A percentile compares a stretch with the other conserved stretches of the same genome.
These are phyloP conservation scores for Phytophthora pinifolia DNA, from an alignment of 352 stramenopile genomes.

Conservation along the genomic window DNA sequence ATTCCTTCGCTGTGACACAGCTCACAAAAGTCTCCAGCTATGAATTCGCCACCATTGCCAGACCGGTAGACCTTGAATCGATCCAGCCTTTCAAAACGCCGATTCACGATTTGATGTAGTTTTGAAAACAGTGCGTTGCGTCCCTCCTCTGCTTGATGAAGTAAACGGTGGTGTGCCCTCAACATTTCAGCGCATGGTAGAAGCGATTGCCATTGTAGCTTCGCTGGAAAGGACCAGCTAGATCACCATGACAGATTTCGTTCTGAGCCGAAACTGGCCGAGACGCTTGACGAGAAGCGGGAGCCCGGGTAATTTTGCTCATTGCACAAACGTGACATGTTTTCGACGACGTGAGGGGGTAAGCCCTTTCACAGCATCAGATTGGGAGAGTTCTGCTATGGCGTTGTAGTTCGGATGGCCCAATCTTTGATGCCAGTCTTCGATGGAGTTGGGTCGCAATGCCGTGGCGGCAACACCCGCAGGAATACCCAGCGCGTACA, in stretches of 20 bases:
- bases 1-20: background rate
- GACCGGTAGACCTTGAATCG: background rate
- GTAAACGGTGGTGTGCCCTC: slow-evolving; percentile 5
- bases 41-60: slow-evolving; percentile 12
- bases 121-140: background rate
- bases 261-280: too few relatives aligned
- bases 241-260: too few relatives aligned
- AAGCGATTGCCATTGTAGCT: too few relatives aligned
- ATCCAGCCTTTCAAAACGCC: too few relatives aligned
- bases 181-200: background rate
- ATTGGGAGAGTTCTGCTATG: too few relatives aligned
- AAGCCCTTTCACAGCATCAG: too few relatives aligned
- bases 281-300: too few relatives aligned
- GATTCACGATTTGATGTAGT: background rate
- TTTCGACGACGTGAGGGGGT: too few relatives aligned
- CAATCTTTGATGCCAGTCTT: background rate
- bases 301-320: too few relatives aligned
- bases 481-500: background rate
- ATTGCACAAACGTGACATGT: too few relatives aligned
- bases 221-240: too few relatives aligned
- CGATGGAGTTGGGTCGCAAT: background rate
- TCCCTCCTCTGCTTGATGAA: background rate
- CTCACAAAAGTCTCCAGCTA: background rate
- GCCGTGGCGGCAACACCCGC: background rate
- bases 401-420: too few relatives aligned